A percentile compares a stretch with the other conserved stretches of the same genome.
Conservation (phyloP, 495 filamentous ascomycete species). For the Aspergillus coremiiformis region DNA sequence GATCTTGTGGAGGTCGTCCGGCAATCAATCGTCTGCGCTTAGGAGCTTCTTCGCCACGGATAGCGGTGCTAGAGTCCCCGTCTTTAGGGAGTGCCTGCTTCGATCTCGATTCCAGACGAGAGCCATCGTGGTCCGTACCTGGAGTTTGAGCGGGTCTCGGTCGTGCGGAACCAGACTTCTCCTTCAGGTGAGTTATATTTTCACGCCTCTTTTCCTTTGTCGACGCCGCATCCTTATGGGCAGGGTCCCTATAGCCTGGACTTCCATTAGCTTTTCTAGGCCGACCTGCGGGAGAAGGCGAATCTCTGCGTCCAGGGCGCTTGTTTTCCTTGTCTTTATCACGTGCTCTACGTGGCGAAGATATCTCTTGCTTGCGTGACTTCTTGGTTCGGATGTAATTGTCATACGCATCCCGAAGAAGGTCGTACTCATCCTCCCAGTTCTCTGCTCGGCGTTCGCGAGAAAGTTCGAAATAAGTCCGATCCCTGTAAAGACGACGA, state of each 20-base stretch:
- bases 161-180: constrained; percentile 21
- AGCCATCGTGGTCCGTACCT: constrained; percentile 25
- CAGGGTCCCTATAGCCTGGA: constrained; percentile 24
- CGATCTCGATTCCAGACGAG: constrained; percentile 20
- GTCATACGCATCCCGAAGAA: constrained; percentile 74
- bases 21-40: constrained; percentile 39
- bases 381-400: constrained; percentile 43
- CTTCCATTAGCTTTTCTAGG: constrained; percentile 34
- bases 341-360: constrained; percentile 53
- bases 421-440: constrained; percentile 83
- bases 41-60: constrained; percentile 29
- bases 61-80: constrained; percentile 26
- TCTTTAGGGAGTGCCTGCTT: constrained; percentile 25
- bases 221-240: constrained; percentile 23
- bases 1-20: constrained; percentile 37
- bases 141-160: constrained; percentile 18
- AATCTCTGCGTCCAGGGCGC: constrained; percentile 41
- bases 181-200: constrained; percentile 20
- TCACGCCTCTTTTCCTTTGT: constrained; percentile 31
- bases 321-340: constrained; percentile 49
- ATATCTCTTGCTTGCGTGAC: constrained; percentile 30
- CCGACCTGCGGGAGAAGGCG: constrained; percentile 41
- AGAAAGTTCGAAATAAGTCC: constrained; percentile 79
- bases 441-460: constrained; percentile 71
- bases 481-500: constrained; percentile 54